phyloP scores from a whole-genome alignment of 257 asterid species.

The Penstemon davidsonii region DNA sequence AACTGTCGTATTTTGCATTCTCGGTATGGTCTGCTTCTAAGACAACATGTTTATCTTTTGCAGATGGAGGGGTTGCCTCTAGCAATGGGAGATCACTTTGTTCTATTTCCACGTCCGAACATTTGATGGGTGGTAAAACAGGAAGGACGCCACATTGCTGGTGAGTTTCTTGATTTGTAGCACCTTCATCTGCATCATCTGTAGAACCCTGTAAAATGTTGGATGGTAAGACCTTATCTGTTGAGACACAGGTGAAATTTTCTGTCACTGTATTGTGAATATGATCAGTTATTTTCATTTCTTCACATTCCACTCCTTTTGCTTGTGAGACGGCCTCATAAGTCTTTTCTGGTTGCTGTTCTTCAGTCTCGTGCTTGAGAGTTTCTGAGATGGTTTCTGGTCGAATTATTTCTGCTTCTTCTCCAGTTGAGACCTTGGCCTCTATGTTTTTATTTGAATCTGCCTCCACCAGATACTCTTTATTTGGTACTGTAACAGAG shows the following conservation, averaged over 20 bases:
- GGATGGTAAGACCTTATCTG: conserved; percentile 29
- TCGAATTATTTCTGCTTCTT: conserved; percentile 18
- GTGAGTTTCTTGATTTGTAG: conserved; percentile 22
- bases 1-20: conserved; percentile 17
- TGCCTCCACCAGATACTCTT: conserved; percentile 23
- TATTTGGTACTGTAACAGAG: conserved; percentile 26
- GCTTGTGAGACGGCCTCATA: conserved; percentile 22
- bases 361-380: conserved; percentile 24
- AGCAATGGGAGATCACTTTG: conserved; percentile 28
- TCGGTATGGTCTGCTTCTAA: conserved; percentile 29
- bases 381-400: conserved; percentile 15
- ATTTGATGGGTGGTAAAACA: conserved; percentile 13
- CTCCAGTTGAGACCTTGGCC: conserved; percentile 7
- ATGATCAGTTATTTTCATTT: conserved; percentile 9
- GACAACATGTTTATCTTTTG: conserved; percentile 28
- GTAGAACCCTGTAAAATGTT: conserved; percentile 17
- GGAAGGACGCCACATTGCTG: conserved; percentile 24
- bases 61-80: conserved; percentile 23
- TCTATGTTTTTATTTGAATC: conserved; percentile 16
- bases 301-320: conserved; percentile 21
- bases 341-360: conserved; percentile 21
- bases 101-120: conserved; percentile 28
- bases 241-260: conserved; percentile 3
- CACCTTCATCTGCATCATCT: conserved; percentile 24
- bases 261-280: conserved; percentile 16